Base-by-base conservation (phyloP, 1,284 basidiomycete genomes). In the Ustilago shanxiensis region DNA sequence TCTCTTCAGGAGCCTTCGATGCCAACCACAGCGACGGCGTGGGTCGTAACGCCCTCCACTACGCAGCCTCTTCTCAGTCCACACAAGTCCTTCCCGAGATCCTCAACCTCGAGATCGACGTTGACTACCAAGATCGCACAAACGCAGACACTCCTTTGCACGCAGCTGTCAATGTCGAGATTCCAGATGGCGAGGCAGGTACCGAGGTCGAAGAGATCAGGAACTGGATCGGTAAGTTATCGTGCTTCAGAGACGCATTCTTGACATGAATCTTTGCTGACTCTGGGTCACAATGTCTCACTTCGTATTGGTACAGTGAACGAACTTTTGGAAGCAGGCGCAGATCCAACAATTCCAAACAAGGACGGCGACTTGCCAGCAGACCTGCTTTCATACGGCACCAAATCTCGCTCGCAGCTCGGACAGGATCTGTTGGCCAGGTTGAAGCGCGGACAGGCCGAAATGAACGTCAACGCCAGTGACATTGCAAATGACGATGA, bases 101-200 rank as follows among this genome's bases (percentile, higher is more conserved):
- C 50, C 80, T 85, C 29, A 74, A 85, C 39, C 72, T 83, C 51
- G 83, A 83, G 13, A 95, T 93, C 86, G 93, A 95, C 82, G 93
- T 95, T 59, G 94, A 95, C 84, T 89, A 91, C 20, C 88, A 91
- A 80, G 95, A 95, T 86, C 88, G 89, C 22, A 86, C 93, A 33
- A 90, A 92, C 44, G 90, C 90, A 10, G 91, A 92, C 39, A 95
- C 94, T 0, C 94, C 94, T 1, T 88, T 96, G 11, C 94, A 95
- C 85, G 89, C 94, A 20, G 94, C 93, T 1, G 88, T 93, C 18
- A 86, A 88, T 66, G 87, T 92, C 62, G 77, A 76, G 16, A 77
- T 77, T 33, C 74, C 74, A 4, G 60, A 70, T 13, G 66, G 66
- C 1, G 63, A 60, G 16, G 66, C 64, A 1, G 75, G 53, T 0